Evolutionary conservation across 1,284 basidiomycete genomes (phyloP), one percentile per base, ranked within the genome.

Genomic region (Bondarzewia mesenterica): DNA sequence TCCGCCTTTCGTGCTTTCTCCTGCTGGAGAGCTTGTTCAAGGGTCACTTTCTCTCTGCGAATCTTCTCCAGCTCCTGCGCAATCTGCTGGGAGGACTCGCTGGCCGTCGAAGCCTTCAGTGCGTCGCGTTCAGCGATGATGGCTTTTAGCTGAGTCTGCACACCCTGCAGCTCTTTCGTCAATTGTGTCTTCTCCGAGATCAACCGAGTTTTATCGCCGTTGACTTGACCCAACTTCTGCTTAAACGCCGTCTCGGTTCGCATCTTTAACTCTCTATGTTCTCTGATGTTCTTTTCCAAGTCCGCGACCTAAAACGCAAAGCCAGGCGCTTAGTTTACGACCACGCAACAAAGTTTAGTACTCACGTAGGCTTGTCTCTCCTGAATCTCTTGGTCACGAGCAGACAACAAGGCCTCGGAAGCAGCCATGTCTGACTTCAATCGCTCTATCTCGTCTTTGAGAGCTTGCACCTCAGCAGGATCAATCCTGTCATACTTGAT

Each of bases 401-500:
- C 27, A 16, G 41, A 23, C 14, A 25, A 35, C 26, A 47, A 40
- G n/a, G 50, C 23, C 23, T 55, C 54, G 26, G 35, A 35, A 20
- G 44, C 38, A 2, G 60, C 56, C 37, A 70, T 66, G 43, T 74
- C 68, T 20, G 65, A 57, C 72, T 75, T 46, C 35, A 90, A 63
- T 23, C 67, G 66, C 37, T 78, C 75, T 7, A 90, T 78, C 56
- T 89, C 78, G 8, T 81, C 78, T 64, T 87, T 91, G 49, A 93
- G 71, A 18, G 78, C 77, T 58, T 91, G 85, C n/a, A 93, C 74
- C 59, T 93, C 89, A 4, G 87, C 82, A 14, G 90, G 89, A 61
- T 92, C 90, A 55, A 90, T 85, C 46, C 91, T 88, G 57, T 93
- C 88, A 59, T 92, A 92, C 84, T 89, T 29, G 27, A 5, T 26